Evolutionary conservation across 257 asterid genomes (phyloP), one percentile per base, ranked within the genome.

Genomic region (Anisodus acutangulus): DNA sequence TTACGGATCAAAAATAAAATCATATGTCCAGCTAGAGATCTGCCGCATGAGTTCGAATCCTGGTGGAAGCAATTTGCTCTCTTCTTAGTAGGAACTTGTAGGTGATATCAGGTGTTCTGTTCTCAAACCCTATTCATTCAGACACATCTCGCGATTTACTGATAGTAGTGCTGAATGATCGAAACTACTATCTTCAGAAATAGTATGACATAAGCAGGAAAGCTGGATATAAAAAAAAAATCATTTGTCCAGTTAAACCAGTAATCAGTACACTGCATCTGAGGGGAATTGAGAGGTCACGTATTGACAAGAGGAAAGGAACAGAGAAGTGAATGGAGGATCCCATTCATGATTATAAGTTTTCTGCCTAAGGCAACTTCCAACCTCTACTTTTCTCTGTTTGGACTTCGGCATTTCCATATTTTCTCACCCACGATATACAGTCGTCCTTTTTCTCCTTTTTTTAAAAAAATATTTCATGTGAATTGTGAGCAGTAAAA

Each of bases 321-420:
- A 78, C 82, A 78, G 63, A 15, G 81, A 54, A 76, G 45, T 51
- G 81, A 74, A 74, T 47, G 43, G 81, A 59, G 53, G 58, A 22
- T 54, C 63, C 26, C 63, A 76, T 76, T 76, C 64, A 76, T 76
- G 81, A 78, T 78, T 78, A 78, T 78, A 13, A 76, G 81, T 76
- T 76, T 76, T 47, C 81, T 53, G 8, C 49, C 47, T 15, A 64
- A 39, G 78, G 78, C 10, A 63, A 64, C 22, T 82, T 39, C 7
- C 31, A 68, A 22, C 85, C 63, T 9, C 39, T 53, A 51, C 81
- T 51, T 78, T 76, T 78, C 59, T 78, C 8, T 78, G 4, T 53
- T 3, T 53, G 62, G 82, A 78, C 82, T 78, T 78, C 19, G 26
- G 64, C 82, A 15, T 78, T 78, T 31, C 81, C 82, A 53, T 78